phyloP scores from a whole-genome alignment of 257 asterid species.

The Cinchona pubescens region DNA sequence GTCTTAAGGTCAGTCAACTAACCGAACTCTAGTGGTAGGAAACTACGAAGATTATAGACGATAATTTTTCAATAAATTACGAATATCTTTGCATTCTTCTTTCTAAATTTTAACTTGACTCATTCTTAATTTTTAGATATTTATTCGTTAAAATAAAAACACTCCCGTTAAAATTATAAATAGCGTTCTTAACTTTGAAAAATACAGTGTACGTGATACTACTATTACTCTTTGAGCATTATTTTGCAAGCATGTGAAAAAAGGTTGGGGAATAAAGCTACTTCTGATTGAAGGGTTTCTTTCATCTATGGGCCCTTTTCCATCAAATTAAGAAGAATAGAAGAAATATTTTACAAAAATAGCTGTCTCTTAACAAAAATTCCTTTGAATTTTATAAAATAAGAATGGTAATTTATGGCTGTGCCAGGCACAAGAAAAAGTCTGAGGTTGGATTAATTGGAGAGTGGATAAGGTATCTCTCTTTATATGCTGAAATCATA shows the following conservation, averaged over 20 bases:
- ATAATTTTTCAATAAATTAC: too few relatives aligned
- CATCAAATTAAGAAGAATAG: not conserved
- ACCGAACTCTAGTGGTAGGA: too few relatives aligned
- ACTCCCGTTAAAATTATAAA: too few relatives aligned
- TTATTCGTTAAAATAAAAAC: too few relatives aligned
- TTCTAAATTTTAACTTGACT: too few relatives aligned
- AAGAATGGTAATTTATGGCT: not conserved
- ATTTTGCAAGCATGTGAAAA: not conserved
- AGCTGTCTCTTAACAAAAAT: too few relatives aligned
- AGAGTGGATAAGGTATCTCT: constrained; percentile 17
- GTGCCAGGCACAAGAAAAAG: constrained; percentile 1
- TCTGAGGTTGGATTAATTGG: not conserved
- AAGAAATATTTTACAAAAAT: not conserved
- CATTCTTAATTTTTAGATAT: too few relatives aligned
- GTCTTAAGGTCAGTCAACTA: not conserved
- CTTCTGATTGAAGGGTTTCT: not conserved
- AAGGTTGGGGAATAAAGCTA: not conserved
- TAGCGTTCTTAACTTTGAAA: too few relatives aligned
- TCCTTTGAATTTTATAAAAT: not conserved
- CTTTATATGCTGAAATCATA: not conserved
- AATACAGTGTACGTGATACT: too few relatives aligned
- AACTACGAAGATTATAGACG: too few relatives aligned
- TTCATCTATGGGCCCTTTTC: not conserved
- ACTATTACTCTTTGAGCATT: not conserved
- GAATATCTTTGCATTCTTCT: too few relatives aligned